These are phyloP conservation scores for Harringtonia aguacate DNA, from an alignment of 2,329 filamentous ascomycete species.

Conservation along the genomic window DNA sequence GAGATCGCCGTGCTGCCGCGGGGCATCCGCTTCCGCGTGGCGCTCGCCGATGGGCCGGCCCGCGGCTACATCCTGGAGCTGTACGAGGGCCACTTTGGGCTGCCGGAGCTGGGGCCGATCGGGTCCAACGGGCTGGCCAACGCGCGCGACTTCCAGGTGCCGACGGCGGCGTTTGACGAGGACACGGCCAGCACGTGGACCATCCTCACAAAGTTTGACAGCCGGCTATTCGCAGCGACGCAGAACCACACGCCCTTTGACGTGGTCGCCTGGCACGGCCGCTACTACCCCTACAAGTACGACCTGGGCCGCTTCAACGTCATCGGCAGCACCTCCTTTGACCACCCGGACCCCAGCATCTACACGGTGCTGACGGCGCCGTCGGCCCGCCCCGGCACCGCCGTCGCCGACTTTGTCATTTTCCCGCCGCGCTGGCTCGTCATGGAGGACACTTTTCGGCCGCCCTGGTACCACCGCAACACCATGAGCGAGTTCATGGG, in stretches of 20 bases:
- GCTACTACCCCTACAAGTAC: slow-evolving; percentile 74
- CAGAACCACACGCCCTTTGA: slow-evolving; percentile 61
- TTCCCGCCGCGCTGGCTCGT: slow-evolving; percentile 65
- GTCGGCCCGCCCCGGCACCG: slow-evolving; percentile 49
- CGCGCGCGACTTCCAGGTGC: slow-evolving; percentile 63
- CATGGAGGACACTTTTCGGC: slow-evolving; percentile 58
- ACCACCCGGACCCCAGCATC: slow-evolving; percentile 70
- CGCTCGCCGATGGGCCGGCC: slow-evolving; percentile 35
- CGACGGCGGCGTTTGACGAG: slow-evolving; percentile 57
- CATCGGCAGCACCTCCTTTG: slow-evolving; percentile 61
- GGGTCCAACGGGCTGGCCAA: slow-evolving; percentile 68
- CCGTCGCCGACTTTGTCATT: slow-evolving; percentile 61
- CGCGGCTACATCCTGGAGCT: slow-evolving; percentile 68
- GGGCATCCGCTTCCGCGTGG: slow-evolving; percentile 63
- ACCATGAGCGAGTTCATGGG: slow-evolving; percentile 58
- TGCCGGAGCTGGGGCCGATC: slow-evolving; percentile 64
- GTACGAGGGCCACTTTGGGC: slow-evolving; percentile 60
- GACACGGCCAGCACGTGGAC: slow-evolving; percentile 29
- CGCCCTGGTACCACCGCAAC: slow-evolving; percentile 64
- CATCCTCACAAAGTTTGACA: slow-evolving; percentile 55
- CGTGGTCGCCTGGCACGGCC: slow-evolving; percentile 71
- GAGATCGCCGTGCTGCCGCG: slow-evolving; percentile 70
- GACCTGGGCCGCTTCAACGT: slow-evolving; percentile 68
- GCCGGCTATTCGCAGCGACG: slow-evolving; percentile 50
- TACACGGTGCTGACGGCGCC: slow-evolving; percentile 61